Evolutionary conservation across 768 basidiomycete species (phyloP).

Genomic region (Tylopilus subfusipes): DNA sequence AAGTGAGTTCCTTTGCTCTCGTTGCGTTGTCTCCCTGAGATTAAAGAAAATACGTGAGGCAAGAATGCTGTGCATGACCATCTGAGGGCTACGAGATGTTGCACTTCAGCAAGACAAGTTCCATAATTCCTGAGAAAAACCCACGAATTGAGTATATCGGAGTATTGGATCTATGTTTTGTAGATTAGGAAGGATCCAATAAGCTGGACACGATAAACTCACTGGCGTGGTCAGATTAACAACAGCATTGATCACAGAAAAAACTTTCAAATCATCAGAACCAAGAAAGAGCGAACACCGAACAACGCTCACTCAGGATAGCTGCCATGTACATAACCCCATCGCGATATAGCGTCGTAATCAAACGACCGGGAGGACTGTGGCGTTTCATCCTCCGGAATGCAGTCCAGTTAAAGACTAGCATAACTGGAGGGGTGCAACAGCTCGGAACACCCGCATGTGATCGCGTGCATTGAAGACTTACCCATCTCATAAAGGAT

Average conservation of each 20-base stretch:
- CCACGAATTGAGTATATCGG: constrained; percentile 18
- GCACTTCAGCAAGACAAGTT: neutral
- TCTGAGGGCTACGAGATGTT: constrained; percentile 12
- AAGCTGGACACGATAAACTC: neutral
- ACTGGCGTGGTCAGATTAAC: constrained; percentile 8
- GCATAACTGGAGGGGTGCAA: constrained; percentile 8
- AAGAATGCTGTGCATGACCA: constrained; percentile 24
- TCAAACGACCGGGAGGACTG: constrained; percentile 2
- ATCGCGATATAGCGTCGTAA: constrained; percentile 16
- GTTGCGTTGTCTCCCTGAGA: constrained; percentile 17
- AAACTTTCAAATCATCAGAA: constrained; percentile 5
- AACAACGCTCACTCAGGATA: constrained; percentile 10
- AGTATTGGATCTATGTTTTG: constrained; percentile 8
- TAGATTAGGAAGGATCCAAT: neutral
- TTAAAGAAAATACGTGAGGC: constrained; percentile 26
- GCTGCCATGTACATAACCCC: constrained; percentile 17
- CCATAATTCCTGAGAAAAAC: neutral
- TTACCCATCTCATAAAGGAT: constrained; percentile 18
- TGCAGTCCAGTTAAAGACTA: constrained; percentile 16
- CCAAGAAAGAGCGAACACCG: neutral
- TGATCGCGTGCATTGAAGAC: neutral
- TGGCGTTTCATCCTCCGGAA: constrained; percentile 15
- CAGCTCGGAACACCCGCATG: neutral
- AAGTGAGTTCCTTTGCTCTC: neutral
- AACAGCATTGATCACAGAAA: constrained; percentile 17